These are phyloP conservation scores for Leptographium lundbergii DNA, from an alignment of 2,329 filamentous ascomycete genomes.

Conservation along the genomic window DNA sequence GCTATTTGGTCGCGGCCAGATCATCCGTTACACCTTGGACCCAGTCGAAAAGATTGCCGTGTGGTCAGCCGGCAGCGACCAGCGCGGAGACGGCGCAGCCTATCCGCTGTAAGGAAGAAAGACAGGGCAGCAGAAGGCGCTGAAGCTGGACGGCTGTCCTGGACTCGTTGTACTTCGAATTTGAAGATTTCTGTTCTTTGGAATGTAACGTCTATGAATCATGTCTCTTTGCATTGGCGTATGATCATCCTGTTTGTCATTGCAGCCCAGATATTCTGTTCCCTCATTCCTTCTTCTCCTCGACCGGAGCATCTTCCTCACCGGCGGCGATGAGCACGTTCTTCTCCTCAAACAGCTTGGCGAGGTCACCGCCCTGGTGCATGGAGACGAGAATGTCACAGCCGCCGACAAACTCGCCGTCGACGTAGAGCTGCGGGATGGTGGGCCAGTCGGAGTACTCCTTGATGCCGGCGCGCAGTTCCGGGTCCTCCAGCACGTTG, in stretches of 20 bases:
- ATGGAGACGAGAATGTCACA: conserved; percentile 94
- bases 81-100: conserved; percentile 66
- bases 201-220: not conserved
- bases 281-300: conserved; percentile 20
- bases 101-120: conserved; percentile 32
- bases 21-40: conserved; percentile 69
- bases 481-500: conserved; percentile 87
- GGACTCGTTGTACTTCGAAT: not conserved
- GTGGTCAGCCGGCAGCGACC: conserved; percentile 84
- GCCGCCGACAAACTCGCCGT: conserved; percentile 94
- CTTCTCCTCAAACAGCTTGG: conserved; percentile 86
- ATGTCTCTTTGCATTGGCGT: not conserved
- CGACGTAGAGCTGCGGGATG: conserved; percentile 90
- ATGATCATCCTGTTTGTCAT: not conserved
- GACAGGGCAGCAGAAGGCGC: not conserved
- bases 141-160: not conserved
- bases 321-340: conserved; percentile 58
- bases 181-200: not conserved
- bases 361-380: conserved; percentile 91
- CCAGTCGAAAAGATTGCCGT: conserved; percentile 52
- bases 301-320: conserved; percentile 23
- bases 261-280: not conserved
- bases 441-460: conserved; percentile 99
- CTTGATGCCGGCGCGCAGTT: conserved; percentile 85
- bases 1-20: conserved; percentile 75